phyloP scores from a whole-genome alignment of 2,329 filamentous ascomycete genomes.

The Huntiella omanensis region DNA sequence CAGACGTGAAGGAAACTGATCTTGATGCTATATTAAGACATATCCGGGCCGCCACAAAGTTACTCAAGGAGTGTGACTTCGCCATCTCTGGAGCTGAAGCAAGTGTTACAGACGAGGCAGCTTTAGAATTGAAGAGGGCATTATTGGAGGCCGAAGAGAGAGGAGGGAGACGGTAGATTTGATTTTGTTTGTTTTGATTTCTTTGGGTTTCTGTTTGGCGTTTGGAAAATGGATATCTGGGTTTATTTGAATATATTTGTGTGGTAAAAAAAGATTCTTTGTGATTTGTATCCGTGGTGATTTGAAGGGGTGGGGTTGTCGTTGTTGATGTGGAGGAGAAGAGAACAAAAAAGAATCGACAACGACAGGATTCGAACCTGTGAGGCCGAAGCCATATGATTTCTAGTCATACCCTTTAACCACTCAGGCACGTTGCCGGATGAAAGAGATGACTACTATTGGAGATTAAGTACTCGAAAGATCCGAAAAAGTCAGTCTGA shows the following conservation, averaged over 20 bases:
- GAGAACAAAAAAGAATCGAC: conserved; percentile 1
- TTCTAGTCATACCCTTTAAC: conserved; percentile 12
- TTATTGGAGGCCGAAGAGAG: conserved; percentile 2
- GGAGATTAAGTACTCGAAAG: too few species aligned
- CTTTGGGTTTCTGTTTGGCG: not conserved
- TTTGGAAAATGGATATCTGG: not conserved
- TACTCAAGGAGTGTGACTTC: not conserved
- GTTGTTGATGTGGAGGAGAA: too few species aligned
- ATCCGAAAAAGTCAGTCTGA: too few species aligned
- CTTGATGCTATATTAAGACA: not conserved
- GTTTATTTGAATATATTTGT: too few species aligned
- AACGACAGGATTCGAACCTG: conserved; percentile 11
- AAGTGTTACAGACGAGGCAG: conserved; percentile 1
- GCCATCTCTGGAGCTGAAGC: not conserved
- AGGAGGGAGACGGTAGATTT: not conserved
- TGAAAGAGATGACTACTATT: too few species aligned
- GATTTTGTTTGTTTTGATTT: not conserved
- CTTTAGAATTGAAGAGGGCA: conserved; percentile 2
- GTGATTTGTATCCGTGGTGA: too few species aligned
- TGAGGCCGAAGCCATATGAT: conserved; percentile 11
- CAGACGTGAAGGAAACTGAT: not conserved
- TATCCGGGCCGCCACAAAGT: not conserved
- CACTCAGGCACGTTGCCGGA: conserved; percentile 10
- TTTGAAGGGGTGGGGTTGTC: too few species aligned
- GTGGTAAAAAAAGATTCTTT: too few species aligned